phyloP scores from a whole-genome alignment of 805 yeast species.

The Candida krabiensis region DNA sequence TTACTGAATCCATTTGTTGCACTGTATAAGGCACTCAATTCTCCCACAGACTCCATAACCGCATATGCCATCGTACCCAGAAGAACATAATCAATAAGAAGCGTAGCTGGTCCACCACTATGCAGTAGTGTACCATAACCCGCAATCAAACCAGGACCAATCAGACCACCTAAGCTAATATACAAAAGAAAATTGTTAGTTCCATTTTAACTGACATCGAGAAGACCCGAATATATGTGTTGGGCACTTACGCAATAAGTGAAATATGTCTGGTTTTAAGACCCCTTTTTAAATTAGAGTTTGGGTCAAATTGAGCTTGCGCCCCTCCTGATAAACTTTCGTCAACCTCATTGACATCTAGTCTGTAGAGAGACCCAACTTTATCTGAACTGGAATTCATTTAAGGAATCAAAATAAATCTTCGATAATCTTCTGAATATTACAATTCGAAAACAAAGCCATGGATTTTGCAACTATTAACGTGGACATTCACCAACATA shows the following conservation, averaged over 20 bases:
- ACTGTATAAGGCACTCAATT: slow-evolving; percentile 46
- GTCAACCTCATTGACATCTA: neutral
- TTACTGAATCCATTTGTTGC: slow-evolving; percentile 44
- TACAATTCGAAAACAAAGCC: too few relatives aligned
- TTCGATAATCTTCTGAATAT: too few relatives aligned
- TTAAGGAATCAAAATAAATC: too few relatives aligned
- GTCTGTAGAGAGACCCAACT: too few relatives aligned
- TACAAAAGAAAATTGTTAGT: too few relatives aligned
- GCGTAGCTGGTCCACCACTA: slow-evolving; percentile 50
- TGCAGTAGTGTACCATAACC: slow-evolving; percentile 47
- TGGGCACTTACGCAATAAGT: slow-evolving; percentile 37
- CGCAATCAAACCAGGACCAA: slow-evolving; percentile 55
- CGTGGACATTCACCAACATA: too few relatives aligned
- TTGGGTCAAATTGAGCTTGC: slow-evolving; percentile 23
- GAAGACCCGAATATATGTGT: too few relatives aligned
- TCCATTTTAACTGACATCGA: too few relatives aligned
- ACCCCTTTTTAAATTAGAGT: slow-evolving; percentile 41
- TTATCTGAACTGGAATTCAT: too few relatives aligned
- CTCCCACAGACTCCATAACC: slow-evolving; percentile 55
- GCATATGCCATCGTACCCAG: slow-evolving; percentile 49
- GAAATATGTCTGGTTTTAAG: slow-evolving; percentile 50
- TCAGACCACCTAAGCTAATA: slow-evolving; percentile 45
- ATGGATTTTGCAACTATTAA: too few relatives aligned
- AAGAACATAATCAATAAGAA: slow-evolving; percentile 45
- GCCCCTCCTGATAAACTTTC: neutral